Conservation (phyloP, 2,329 filamentous ascomycete species). For the Xylariaceae sp. region DNA sequence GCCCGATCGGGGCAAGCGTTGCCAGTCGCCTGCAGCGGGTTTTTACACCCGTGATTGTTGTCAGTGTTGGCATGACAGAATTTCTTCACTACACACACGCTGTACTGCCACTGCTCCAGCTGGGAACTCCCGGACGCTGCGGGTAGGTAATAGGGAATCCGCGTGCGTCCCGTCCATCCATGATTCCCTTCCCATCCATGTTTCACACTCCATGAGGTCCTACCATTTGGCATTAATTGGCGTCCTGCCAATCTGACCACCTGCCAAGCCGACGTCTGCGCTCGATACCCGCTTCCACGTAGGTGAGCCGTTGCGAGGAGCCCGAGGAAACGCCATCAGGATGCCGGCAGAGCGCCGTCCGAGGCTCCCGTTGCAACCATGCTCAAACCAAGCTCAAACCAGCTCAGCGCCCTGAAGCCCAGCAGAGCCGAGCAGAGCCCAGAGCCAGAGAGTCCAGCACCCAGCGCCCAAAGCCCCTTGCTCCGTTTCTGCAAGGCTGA, state of each 20-base stretch:
- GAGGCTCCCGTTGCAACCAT: neutral
- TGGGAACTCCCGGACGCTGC: too few relatives aligned
- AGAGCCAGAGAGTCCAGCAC: too few relatives aligned
- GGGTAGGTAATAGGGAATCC: too few relatives aligned
- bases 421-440: too few relatives aligned
- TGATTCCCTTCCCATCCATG: neutral
- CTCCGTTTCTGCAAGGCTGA: neutral
- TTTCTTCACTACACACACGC: neutral
- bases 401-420: too few relatives aligned
- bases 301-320: neutral
- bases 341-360: neutral
- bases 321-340: neutral
- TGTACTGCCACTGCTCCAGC: too few relatives aligned
- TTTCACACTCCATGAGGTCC: neutral
- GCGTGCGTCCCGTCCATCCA: too few relatives aligned
- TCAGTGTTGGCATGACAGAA: neutral
- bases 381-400: neutral
- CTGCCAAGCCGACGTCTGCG: neutral
- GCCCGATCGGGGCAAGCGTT: constrained; percentile 4
- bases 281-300: neutral
- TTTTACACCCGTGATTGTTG: constrained; percentile 5
- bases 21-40: neutral
- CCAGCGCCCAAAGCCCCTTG: neutral
- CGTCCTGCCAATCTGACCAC: neutral
- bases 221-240: neutral